A percentile compares a stretch with the other conserved stretches of the same genome.
Conservation (phyloP, 1,284 basidiomycete genomes). For the Ustilago nuda region DNA sequence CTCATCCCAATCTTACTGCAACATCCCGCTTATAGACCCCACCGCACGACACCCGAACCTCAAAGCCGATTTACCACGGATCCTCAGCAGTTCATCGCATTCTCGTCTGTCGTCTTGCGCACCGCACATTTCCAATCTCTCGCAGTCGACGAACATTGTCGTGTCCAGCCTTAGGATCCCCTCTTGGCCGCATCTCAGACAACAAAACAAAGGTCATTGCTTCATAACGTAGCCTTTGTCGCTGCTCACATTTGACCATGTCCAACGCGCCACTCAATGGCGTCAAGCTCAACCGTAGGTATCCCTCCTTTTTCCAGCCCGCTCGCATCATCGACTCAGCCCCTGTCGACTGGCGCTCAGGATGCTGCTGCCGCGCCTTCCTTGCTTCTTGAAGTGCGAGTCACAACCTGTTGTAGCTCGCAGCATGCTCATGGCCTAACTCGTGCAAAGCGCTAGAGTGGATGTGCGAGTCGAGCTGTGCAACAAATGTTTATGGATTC, state of each 20-base stretch:
- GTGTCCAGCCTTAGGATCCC: neutral
- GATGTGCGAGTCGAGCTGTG: neutral
- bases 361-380: neutral
- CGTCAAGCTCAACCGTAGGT: conserved; percentile 57
- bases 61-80: neutral
- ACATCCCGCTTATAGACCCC: neutral
- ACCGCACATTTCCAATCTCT: conserved; percentile 1
- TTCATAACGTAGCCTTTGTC: conserved; percentile 2
- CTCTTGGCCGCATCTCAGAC: neutral
- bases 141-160: neutral
- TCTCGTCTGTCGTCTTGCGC: neutral
- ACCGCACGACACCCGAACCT: conserved; percentile 2
- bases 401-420: neutral
- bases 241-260: conserved; percentile 34
- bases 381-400: neutral
- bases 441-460: neutral
- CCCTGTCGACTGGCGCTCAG: neutral
- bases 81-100: neutral
- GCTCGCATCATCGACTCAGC: conserved; percentile 11
- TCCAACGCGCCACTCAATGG: conserved; percentile 61
- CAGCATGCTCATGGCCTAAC: neutral
- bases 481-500: neutral
- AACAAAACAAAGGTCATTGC: neutral
- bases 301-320: neutral
- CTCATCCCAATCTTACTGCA: conserved; percentile 2